Conservation (phyloP, 2,329 filamentous ascomycete species). For the Pyrenochaeta sp. region DNA sequence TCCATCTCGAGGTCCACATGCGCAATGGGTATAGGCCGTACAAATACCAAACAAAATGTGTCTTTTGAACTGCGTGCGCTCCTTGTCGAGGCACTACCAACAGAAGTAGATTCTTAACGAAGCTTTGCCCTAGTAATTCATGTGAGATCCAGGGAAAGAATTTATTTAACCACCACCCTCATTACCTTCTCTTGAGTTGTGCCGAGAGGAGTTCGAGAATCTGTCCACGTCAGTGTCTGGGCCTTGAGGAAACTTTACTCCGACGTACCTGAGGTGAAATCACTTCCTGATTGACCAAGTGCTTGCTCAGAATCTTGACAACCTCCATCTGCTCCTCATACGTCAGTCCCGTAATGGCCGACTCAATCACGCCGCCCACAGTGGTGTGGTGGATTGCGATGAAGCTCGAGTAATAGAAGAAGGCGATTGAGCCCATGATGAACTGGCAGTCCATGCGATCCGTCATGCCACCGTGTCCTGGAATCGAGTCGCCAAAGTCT, state of each 20-base stretch:
- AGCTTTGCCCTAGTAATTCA: too few relatives aligned
- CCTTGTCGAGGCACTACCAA: too few relatives aligned
- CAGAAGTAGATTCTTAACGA: too few relatives aligned
- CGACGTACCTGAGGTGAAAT: slow-evolving; percentile 61
- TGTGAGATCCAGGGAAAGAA: too few relatives aligned
- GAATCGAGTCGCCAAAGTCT: slow-evolving; percentile 98
- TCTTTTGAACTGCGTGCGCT: too few relatives aligned
- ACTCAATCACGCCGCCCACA: slow-evolving; percentile 87
- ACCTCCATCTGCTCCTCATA: slow-evolving; percentile 89
- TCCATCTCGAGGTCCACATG: background rate
- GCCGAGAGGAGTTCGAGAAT: slow-evolving; percentile 34
- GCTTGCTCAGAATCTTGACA: slow-evolving; percentile 67
- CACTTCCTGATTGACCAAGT: slow-evolving; percentile 69
- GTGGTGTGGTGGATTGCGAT: slow-evolving; percentile 87
- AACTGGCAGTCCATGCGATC: slow-evolving; percentile 99
- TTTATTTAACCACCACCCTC: too few relatives aligned
- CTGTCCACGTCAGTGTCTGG: slow-evolving; percentile 15
- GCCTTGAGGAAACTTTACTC: too few relatives aligned
- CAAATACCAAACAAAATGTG: too few relatives aligned
- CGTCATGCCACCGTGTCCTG: slow-evolving; percentile 96
- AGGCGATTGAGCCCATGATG: slow-evolving; percentile 99
- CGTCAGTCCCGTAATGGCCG: slow-evolving; percentile 86
- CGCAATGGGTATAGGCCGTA: slow-evolving; percentile 4
- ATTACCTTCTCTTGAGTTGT: slow-evolving; percentile 31
- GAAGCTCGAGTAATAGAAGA: slow-evolving; percentile 98